These are phyloP conservation scores for Trichoderma sp. DNA, from an alignment of 2,329 filamentous ascomycete genomes.

Conservation along the genomic window DNA sequence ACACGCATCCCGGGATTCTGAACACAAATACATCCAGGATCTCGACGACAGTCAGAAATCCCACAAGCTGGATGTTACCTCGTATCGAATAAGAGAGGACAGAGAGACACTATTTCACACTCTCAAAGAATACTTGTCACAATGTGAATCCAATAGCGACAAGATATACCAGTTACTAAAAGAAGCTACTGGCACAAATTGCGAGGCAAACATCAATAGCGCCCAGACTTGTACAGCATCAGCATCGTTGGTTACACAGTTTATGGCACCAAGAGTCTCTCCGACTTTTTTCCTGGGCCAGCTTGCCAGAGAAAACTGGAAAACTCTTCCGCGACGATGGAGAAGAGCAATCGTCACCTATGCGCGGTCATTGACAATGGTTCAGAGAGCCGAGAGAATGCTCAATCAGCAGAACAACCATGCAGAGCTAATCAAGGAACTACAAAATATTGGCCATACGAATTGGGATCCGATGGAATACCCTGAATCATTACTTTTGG, in stretches of 20 bases:
- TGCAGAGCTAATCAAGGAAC: not conserved
- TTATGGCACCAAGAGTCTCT: not conserved
- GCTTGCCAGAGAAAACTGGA: not conserved
- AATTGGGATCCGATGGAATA: conserved; percentile 52
- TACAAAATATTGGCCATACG: conserved; percentile 43
- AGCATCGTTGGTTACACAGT: not conserved
- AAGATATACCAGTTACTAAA: not conserved
- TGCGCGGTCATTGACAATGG: not conserved
- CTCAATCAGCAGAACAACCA: not conserved
- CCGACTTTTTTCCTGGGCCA: not conserved
- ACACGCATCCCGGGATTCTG: not conserved
- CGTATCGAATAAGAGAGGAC: not conserved
- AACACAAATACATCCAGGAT: not conserved
- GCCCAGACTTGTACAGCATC: not conserved
- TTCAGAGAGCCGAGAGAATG: not conserved
- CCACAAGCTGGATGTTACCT: not conserved
- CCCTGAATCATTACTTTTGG: conserved; percentile 63
- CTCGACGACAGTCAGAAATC: not conserved
- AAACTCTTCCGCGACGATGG: not conserved
- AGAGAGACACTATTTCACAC: not conserved
- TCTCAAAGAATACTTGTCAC: not conserved
- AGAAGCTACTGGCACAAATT: not conserved
- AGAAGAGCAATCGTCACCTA: not conserved
- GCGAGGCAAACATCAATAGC: not conserved
- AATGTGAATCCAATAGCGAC: not conserved